Evolutionary conservation across 2,329 filamentous ascomycete species (phyloP).

Genomic region (Harringtonia aguacate): DNA sequence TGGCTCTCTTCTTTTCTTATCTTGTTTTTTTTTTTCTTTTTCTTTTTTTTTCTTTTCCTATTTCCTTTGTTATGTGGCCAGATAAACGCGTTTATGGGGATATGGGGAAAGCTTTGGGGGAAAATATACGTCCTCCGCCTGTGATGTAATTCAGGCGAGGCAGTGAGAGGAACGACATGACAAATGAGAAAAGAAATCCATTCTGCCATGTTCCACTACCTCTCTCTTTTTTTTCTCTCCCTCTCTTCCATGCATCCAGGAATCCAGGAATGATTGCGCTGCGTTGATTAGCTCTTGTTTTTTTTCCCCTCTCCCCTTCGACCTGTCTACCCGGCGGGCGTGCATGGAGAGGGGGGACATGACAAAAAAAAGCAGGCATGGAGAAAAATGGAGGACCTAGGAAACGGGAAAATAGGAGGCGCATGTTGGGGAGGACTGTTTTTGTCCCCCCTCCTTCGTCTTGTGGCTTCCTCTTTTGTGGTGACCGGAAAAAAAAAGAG

Average conservation of each 20-base stretch:
- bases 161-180: conserved; percentile 2
- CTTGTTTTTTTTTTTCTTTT: neutral
- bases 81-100: conserved; percentile 5
- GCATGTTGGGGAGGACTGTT: too few species aligned
- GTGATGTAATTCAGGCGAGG: conserved; percentile 8
- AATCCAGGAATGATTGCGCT: neutral
- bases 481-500: too few species aligned
- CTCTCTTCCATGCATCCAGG: too few species aligned
- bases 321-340: neutral
- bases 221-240: neutral
- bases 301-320: neutral
- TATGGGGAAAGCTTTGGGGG: conserved; percentile 3
- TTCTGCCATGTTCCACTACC: neutral
- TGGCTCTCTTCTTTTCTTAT: conserved; percentile 1
- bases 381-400: too few species aligned
- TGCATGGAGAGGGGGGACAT: conserved; percentile 3
- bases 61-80: conserved; percentile 4
- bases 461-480: too few species aligned
- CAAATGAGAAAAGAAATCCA: conserved; percentile 1
- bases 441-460: too few species aligned
- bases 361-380: neutral
- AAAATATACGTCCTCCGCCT: neutral
- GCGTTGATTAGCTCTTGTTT: neutral
- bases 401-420: too few species aligned
- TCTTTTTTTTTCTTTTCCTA: neutral